Base-by-base conservation (phyloP, 2,329 filamentous ascomycete species). In the Daldinia sp. region DNA sequence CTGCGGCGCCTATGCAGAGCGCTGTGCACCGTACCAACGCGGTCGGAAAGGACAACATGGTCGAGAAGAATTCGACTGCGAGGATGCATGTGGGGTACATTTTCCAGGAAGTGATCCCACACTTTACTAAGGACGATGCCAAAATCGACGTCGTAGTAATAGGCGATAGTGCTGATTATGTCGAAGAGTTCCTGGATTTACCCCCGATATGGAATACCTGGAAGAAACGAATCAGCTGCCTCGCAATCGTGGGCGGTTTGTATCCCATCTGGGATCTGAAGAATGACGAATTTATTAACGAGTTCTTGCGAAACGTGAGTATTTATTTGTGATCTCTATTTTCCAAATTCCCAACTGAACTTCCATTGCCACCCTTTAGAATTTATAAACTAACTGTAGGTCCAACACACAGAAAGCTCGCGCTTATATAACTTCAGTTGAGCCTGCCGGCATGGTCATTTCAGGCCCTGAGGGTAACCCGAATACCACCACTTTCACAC, bases 131-230 rank as follows among this genome's bases (percentile, higher is more conserved):
- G 0, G 58, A 78, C 0, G 75, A 82, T 1, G 86, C 87, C 0
- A 82, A 81, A 43, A 72, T 96, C 17, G 88, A 93, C 72, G 74
- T 97, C 29, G 81, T 97, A 48, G 91, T 85, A 1, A 78, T 95
- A 13, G 87, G 90, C 1, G 87, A 90, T 56, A 88, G 87, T 3
- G 88, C 87, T 0, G 82, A 88, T 29, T 77, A 81, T 1, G 79
- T 87, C 0, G 76, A 89, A 25, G 71, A 77, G 11, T 89, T 90
- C 64, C 79, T 95, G 8, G 82, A 87, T 32, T 68, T 81, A 2
- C 73, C 85, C 8, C 80, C 79, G 74, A 82, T 79, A 73, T 89
- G 85, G 82, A 61, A 66, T 2, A 71, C 57, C 15, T 81, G 83
- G 77, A 77, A 78, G 0, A 45, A 49, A 0, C 77, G 78, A 19